Base-by-base conservation (phyloP, 2,329 filamentous ascomycete species). In the Xylaria sp. region DNA sequence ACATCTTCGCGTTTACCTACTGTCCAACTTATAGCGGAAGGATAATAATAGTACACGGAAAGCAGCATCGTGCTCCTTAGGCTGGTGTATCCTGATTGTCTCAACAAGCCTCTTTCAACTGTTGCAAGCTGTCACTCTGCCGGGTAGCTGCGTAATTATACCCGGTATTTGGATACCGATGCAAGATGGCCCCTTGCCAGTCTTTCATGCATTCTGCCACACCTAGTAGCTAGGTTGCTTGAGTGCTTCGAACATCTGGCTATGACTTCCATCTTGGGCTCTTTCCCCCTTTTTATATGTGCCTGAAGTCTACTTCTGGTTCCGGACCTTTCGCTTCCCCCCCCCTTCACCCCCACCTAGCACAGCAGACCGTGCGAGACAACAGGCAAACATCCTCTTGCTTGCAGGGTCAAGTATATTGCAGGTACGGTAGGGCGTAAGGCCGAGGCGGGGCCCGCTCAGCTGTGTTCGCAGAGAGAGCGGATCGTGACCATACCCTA, bases 141-240 rank as follows among this genome's bases (percentile, higher is more conserved):
- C 59, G 59, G 57, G 48, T 56, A 59, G 44, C 56, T 49, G 53
- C 33, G 40, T 23, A 42, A 62, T 26, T 46, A 64, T 63, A 63
- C 69, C 67, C 67, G 69, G 69, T 71, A 70, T 54, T 63, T 61
- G 64, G 69, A 61, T 59, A 59, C 44, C 31, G 28, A 54, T 65
- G 46, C 40, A 38, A 57, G 36, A 65, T 31, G 10, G 38, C 44
- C 63, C 59, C 61, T 59, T 58, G 57, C 53, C 15, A 38, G 44
- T 23, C 51, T 15, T 1, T 26, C 17, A 44, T 60, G 44, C 38
- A 54, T 46, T 49, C 26, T 67, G 40, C 63, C 56, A 70, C 68
- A 68, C 66, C 65, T 60, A 2, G 28, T 10, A 17, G 53, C 23
- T 53, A 6, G 38, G 17, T 46, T 31, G 61, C 48, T 42, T 38